These are phyloP conservation scores for Coemansia sp. DNA, from an alignment of 192 early-diverging fungal genomes.

Conservation along the genomic window DNA sequence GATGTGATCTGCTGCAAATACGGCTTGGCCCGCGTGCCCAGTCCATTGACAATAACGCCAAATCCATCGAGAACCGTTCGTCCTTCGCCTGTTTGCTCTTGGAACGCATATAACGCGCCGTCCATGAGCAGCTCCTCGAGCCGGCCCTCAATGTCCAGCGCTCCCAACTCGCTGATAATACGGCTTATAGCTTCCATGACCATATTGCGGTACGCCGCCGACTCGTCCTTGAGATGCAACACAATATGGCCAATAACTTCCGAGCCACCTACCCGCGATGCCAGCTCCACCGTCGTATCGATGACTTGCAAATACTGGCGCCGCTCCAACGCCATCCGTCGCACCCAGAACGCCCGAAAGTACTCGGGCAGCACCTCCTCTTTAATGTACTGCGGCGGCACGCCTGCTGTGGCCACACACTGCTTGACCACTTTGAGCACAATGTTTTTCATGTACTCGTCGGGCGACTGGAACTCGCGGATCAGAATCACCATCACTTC, in stretches of 20 bases:
- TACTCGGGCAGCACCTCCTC: slow-evolving; percentile 91
- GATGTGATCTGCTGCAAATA: slow-evolving; percentile 93
- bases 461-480: slow-evolving; percentile 94
- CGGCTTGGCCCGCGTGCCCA: slow-evolving; percentile 85
- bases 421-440: slow-evolving; percentile 97
- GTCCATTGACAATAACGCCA: slow-evolving; percentile 88
- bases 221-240: slow-evolving; percentile 93
- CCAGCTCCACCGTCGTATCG: slow-evolving; percentile 94
- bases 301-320: slow-evolving; percentile 91
- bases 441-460: slow-evolving; percentile 99
- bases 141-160: slow-evolving; percentile 87
- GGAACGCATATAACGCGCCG: slow-evolving; percentile 96
- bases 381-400: slow-evolving; percentile 81
- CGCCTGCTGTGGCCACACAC: slow-evolving; percentile 91
- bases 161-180: slow-evolving; percentile 73
- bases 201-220: slow-evolving; percentile 92
- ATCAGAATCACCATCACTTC: slow-evolving; percentile 92
- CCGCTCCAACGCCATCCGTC: slow-evolving; percentile 94
- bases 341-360: slow-evolving; percentile 96
- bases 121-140: slow-evolving; percentile 96
- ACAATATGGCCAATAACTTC: slow-evolving; percentile 87
- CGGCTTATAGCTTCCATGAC: slow-evolving; percentile 95
- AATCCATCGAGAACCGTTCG: slow-evolving; percentile 92
- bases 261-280: slow-evolving; percentile 88
- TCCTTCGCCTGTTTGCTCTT: slow-evolving; percentile 96